These are phyloP conservation scores for Atkinsonella texensis DNA, from an alignment of 2,329 filamentous ascomycete genomes.

Conservation along the genomic window DNA sequence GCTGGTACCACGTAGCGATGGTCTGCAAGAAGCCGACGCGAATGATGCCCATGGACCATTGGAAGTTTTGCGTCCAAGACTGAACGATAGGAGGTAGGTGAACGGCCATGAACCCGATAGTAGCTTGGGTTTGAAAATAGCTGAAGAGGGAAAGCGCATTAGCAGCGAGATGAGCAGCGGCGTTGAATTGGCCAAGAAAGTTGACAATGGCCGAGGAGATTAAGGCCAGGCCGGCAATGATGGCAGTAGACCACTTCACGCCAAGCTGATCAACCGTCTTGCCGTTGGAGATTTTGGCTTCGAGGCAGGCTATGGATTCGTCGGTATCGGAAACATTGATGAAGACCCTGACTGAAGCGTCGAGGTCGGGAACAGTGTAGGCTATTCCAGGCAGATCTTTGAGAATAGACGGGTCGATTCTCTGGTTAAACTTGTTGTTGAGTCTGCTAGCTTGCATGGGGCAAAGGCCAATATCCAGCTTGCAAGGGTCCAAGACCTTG, in stretches of 20 bases:
- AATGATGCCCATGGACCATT: constrained; percentile 95
- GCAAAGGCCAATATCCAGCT: constrained; percentile 61
- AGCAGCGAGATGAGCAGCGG: constrained; percentile 81
- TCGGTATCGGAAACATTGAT: constrained; percentile 56
- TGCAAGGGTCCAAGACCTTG: constrained; percentile 62
- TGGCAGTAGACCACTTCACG: constrained; percentile 77
- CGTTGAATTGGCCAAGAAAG: constrained; percentile 84
- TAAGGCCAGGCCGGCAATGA: constrained; percentile 72
- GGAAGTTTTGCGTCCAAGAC: constrained; percentile 91
- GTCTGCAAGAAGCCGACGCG: constrained; percentile 68
- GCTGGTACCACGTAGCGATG: constrained; percentile 89
- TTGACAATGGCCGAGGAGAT: constrained; percentile 81
- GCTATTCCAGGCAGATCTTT: constrained; percentile 63
- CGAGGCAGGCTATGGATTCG: constrained; percentile 65
- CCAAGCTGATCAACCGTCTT: constrained; percentile 79
- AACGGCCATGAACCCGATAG: constrained; percentile 73
- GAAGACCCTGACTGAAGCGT: constrained; percentile 68
- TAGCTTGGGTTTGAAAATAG: constrained; percentile 87
- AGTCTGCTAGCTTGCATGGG: constrained; percentile 79
- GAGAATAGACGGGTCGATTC: constrained; percentile 28
- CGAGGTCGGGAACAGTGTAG: constrained; percentile 79
- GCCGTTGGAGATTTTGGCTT: constrained; percentile 75
- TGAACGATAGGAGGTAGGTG: constrained; percentile 73
- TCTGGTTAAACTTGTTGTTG: constrained; percentile 55
- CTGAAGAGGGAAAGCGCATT: constrained; percentile 82